Conservation (phyloP, 73 alveolate genomes). For the Loxodes magnus region DNA sequence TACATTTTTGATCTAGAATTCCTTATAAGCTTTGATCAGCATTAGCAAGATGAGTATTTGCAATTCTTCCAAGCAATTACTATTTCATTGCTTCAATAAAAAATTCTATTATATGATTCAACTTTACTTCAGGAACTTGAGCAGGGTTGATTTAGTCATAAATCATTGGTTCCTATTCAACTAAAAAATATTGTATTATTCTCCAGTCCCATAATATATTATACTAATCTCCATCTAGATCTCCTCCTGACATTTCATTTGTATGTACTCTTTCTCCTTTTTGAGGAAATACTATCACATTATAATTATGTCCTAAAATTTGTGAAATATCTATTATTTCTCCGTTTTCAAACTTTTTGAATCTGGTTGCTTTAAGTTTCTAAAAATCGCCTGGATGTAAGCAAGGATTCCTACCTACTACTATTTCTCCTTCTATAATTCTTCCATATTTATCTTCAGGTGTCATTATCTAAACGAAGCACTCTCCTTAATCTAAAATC, state of each 20-base stretch:
- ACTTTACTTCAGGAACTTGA: slow-evolving; percentile 25
- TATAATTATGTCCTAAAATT: slow-evolving; percentile 47
- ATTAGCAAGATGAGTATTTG: slow-evolving; percentile 62
- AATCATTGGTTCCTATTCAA: slow-evolving; percentile 35
- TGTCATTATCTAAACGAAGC: slow-evolving; percentile 40
- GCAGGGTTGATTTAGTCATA: slow-evolving; percentile 24
- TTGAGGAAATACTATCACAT: slow-evolving; percentile 75
- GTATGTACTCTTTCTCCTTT: slow-evolving; percentile 78
- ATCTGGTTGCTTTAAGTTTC: slow-evolving; percentile 66
- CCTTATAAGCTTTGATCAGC: slow-evolving; percentile 52
- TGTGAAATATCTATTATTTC: slow-evolving; percentile 20
- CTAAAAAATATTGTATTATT: slow-evolving; percentile 33
- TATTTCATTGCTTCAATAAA: slow-evolving; percentile 49
- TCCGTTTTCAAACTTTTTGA: slow-evolving; percentile 35
- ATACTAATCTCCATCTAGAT: slow-evolving; percentile 68
- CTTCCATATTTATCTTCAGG: slow-evolving; percentile 13
- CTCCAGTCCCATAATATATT: slow-evolving; percentile 57
- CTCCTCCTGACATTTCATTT: slow-evolving; percentile 80
- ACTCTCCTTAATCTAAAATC: slow-evolving; percentile 72
- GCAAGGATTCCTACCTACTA: slow-evolving; percentile 90
- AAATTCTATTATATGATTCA: slow-evolving; percentile 50
- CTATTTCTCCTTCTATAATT: slow-evolving; percentile 69
- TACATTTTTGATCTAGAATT: slow-evolving; percentile 56
- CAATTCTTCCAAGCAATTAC: slow-evolving; percentile 67
- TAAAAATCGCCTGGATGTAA: slow-evolving; percentile 96